Percentiles rank a stretch among this genome's conserved stretches.
Conservation (phyloP, 208 protist genomes). For the Blastocrithidia nonstop region DNA sequence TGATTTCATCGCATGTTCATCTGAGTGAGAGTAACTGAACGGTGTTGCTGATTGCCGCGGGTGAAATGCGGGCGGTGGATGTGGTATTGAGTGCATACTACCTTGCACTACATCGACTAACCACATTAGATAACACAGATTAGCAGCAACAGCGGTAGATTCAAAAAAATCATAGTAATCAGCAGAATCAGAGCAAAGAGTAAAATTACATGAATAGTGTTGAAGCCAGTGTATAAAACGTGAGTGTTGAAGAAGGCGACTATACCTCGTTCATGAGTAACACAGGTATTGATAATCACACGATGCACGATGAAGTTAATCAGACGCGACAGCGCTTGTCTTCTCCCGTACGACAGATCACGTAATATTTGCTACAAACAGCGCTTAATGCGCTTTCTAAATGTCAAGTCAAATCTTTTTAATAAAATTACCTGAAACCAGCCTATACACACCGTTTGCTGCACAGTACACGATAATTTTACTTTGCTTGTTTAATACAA, state of each 20-base stretch:
- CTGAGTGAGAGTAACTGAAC: conserved; percentile 40
- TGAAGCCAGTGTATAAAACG: background rate
- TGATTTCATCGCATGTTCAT: no score
- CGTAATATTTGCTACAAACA: conserved; percentile 65
- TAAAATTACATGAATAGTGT: background rate
- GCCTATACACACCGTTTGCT: conserved; percentile 15
- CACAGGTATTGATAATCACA: background rate
- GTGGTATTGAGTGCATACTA: conserved; percentile 30
- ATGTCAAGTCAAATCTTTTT: conserved; percentile 44
- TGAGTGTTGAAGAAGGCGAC: background rate
- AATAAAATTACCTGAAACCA: conserved; percentile 33
- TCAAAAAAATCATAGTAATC: background rate
- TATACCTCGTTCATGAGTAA: background rate
- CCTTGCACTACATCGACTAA: conserved; percentile 11
- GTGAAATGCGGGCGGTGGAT: conserved; percentile 30
- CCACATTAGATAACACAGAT: background rate
- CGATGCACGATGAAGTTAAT: background rate
- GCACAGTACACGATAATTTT: conserved; percentile 53
- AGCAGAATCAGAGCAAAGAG: background rate
- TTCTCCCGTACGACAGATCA: conserved; percentile 10
- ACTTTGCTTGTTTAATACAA: conserved; percentile 44
- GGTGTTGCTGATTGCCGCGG: conserved; percentile 49
- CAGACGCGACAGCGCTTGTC: background rate
- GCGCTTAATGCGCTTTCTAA: conserved; percentile 47
- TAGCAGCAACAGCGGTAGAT: background rate